Base-by-base conservation (phyloP, 2,329 filamentous ascomycete species). In the Neurospora sp. region DNA sequence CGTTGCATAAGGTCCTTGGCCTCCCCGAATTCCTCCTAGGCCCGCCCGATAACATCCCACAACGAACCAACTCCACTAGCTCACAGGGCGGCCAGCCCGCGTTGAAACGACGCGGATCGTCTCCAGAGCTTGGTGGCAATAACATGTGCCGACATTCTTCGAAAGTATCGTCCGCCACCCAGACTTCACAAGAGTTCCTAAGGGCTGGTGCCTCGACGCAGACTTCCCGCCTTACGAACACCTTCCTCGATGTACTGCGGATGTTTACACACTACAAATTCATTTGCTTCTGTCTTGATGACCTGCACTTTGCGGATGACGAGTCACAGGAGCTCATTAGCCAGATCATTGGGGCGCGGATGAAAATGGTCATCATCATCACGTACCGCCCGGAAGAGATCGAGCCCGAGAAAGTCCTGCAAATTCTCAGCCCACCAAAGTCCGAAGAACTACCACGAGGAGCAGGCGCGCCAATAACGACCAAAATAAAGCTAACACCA, bases 271-370 rank as follows among this genome's bases (percentile, higher is more conserved):
- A 89, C 23, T 89, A 94, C 77, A 96, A 94, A 75, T 89, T 97
- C 75, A 93, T 97, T 69, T 96, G 92, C 76, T 89, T 97, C 74
- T 93, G 90, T 75, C 81, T 97, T 37, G 95, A 97, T 76, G 95
- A 97, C 79, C 82, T 97, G 39, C 93, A 97, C 75, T 96, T 93
- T 78, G 93, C 93, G 6, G 95, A 97, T 77, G 88, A 91, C 36
- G 95, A 97, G 78, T 96, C 91, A 15, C 81, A 96, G 66, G 92
- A 97, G 70, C 83, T 97, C 68, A 90, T 97, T 46, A 87, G 90
- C 17, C 90, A 93, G 75, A 93, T 97, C 68, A 88, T 97, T 69
- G 85, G 86, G 67, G 89, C 91, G 1, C 90, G 91, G 73, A 87
- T 97, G 71, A 92, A 91, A 23, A 91, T 97, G 81, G 88, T 95